Evolutionary conservation across 768 basidiomycete species (phyloP).

Genomic region (Melanogaster broomeanus): DNA sequence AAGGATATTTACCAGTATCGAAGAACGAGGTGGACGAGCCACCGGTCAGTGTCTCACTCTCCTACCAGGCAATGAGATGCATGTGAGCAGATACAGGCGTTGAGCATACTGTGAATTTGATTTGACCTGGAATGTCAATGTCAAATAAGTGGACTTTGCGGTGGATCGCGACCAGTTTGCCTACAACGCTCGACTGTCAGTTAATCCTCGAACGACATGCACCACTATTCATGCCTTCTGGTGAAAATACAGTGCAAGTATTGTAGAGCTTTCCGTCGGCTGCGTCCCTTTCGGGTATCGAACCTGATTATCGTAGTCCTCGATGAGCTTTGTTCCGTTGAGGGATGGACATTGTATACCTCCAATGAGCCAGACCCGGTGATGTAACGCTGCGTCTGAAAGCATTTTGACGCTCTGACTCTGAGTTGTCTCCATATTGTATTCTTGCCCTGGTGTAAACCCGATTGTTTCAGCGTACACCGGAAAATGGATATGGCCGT

Average conservation of each 20-base stretch:
- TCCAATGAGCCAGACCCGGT: conserved; percentile 88
- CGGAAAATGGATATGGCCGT: conserved; percentile 79
- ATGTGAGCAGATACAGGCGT: neutral
- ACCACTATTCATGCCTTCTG: conserved; percentile 49
- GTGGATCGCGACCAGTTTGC: conserved; percentile 83
- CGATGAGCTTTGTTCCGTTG: neutral
- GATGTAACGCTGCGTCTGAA: conserved; percentile 75
- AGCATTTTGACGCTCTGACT: conserved; percentile 85
- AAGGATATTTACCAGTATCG: conserved; percentile 67
- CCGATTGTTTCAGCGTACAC: conserved; percentile 80
- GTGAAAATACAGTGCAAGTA: conserved; percentile 89
- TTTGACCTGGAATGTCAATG: conserved; percentile 93
- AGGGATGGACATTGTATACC: conserved; percentile 46
- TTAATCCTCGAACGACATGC: neutral
- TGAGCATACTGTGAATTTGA: conserved; percentile 75
- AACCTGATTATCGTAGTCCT: conserved; percentile 54
- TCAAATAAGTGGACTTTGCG: conserved; percentile 97
- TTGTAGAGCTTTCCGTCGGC: conserved; percentile 78
- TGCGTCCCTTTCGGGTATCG: conserved; percentile 84
- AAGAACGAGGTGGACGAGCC: conserved; percentile 77
- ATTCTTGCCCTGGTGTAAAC: conserved; percentile 57
- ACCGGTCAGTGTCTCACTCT: conserved; percentile 84
- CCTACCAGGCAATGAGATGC: conserved; percentile 45
- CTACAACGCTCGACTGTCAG: conserved; percentile 38
- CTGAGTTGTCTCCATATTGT: conserved; percentile 51